phyloP scores from a whole-genome alignment of 164 flowering plant species.

The Warburgia ugandensis region DNA sequence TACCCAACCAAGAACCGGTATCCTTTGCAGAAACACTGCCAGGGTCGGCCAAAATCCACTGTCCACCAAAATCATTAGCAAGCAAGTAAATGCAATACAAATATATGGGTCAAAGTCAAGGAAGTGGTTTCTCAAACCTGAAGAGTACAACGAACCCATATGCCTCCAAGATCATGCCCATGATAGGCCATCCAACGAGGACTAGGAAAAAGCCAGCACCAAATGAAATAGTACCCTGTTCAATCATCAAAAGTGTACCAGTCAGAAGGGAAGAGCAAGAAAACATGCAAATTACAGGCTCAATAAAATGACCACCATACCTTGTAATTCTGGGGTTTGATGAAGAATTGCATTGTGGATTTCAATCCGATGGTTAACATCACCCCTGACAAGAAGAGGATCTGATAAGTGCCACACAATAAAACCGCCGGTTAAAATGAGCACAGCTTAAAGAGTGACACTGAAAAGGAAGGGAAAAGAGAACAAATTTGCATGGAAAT shows the following conservation, averaged over 20 bases:
- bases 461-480: background rate
- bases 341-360: constrained; percentile 88
- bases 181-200: constrained; percentile 85
- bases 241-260: constrained; percentile 5
- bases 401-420: constrained; percentile 39
- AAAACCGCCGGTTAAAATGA: constrained; percentile 14
- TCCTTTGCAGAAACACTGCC: constrained; percentile 81
- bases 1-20: constrained; percentile 95
- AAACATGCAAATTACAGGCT: background rate
- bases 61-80: constrained; percentile 25
- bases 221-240: constrained; percentile 86
- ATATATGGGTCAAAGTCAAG: background rate
- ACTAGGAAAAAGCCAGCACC: constrained; percentile 85
- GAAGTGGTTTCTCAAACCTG: constrained; percentile 42
- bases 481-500: background rate
- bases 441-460: constrained; percentile 5
- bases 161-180: constrained; percentile 91
- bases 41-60: constrained; percentile 98
- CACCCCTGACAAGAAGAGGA: constrained; percentile 93
- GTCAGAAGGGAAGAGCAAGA: constrained; percentile 4
- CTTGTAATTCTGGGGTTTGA: constrained; percentile 80
- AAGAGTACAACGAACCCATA: constrained; percentile 89
- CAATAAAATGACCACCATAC: constrained; percentile 19
- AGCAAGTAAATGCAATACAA: background rate
- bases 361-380: constrained; percentile 81